A percentile compares a stretch with the other conserved stretches of the same genome.
phyloP scores from a whole-genome alignment of 78 protist genomes.

The Dictyostelium intermedium region DNA sequence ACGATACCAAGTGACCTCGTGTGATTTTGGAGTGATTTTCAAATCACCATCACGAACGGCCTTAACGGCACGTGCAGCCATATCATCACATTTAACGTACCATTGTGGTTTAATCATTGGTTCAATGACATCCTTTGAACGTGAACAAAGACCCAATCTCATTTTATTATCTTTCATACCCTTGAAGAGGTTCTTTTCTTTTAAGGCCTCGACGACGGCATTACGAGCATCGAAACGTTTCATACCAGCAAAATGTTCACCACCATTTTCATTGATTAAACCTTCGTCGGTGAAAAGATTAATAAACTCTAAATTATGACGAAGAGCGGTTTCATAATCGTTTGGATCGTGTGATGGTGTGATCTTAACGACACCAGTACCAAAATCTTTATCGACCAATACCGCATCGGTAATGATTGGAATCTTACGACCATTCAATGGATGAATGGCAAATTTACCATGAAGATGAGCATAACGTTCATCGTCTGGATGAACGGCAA shows the following conservation, averaged over 20 bases:
- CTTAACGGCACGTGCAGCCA: slow-evolving; percentile 71
- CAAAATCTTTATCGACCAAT: slow-evolving; percentile 94
- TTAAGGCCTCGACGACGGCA: slow-evolving; percentile 84
- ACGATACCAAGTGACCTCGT: slow-evolving; percentile 80
- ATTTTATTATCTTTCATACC: slow-evolving; percentile 83
- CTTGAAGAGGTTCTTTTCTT: slow-evolving; percentile 44
- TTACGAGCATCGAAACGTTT: slow-evolving; percentile 90
- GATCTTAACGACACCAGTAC: slow-evolving; percentile 98
- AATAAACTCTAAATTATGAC: slow-evolving; percentile 93
- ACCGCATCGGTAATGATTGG: slow-evolving; percentile 95
- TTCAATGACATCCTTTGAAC: slow-evolving; percentile 81
- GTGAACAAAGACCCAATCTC: slow-evolving; percentile 86
- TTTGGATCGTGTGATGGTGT: slow-evolving; percentile 97
- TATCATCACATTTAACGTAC: slow-evolving; percentile 90
- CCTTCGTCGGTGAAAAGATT: slow-evolving; percentile 94
- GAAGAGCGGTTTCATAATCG: slow-evolving; percentile 95
- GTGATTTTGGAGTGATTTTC: slow-evolving; percentile 84
- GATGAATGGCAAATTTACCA: slow-evolving; percentile 92
- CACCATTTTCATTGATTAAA: slow-evolving; percentile 84
- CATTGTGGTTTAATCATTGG: slow-evolving; percentile 97
- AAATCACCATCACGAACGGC: slow-evolving; percentile 85
- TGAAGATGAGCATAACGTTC: slow-evolving; percentile 90
- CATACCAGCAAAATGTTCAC: slow-evolving; percentile 83
- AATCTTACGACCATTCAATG: slow-evolving; percentile 84
- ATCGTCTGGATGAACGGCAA: slow-evolving; percentile 99